Base-by-base conservation (phyloP, 495 filamentous ascomycete species). In the Aspergillus ostianus region DNA sequence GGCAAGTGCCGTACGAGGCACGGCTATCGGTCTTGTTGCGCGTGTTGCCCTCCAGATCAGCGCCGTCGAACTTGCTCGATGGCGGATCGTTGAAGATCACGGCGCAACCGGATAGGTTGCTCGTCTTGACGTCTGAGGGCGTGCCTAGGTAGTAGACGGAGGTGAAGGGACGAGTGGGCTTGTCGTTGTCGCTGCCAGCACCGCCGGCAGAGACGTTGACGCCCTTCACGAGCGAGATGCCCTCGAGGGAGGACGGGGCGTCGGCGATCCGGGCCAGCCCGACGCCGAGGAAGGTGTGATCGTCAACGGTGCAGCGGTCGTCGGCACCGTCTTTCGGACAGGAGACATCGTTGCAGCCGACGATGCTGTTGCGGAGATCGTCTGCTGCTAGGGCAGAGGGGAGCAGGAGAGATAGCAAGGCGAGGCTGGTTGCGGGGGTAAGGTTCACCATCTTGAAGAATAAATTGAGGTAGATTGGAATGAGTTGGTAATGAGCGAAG, bases 211-310 rank as follows among this genome's bases (percentile, higher is more conserved):
- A 41, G 13, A 66, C 48, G n/a, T 64, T 60, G 10, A 67, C 61
- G 8, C 56, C 64, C 23, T 64, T 64, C n/a, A 67, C 51, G 1
- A 64, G 55, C 32, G 64, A 64, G 9, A 67, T 32, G 15, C 61
- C 61, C 1, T 51, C 50, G 3, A 67, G 56, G 3, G 58, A 9
- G 7, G 47, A 36, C 0, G 65, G 61, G 3, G 51, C 55, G 18
- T 45, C 44, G 0, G 53, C 18, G 50, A 67, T 55, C 23, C 52
- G 61, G 8, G 64, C 48, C 20, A 64, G 53, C 8, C 65, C 62
- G 53, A 67, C 32, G 2, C 56, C 58, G 20, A 55, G 36, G 41
- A 56, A 64, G 45, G 50, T 62, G 48, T 59, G 56, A 13, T 62
- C 46, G 12, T 23, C 55, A 17, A 64, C 53, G 8, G 27, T 64